Base-by-base conservation (phyloP, 2,329 filamentous ascomycete genomes). In the Xylariaceae sp. region DNA sequence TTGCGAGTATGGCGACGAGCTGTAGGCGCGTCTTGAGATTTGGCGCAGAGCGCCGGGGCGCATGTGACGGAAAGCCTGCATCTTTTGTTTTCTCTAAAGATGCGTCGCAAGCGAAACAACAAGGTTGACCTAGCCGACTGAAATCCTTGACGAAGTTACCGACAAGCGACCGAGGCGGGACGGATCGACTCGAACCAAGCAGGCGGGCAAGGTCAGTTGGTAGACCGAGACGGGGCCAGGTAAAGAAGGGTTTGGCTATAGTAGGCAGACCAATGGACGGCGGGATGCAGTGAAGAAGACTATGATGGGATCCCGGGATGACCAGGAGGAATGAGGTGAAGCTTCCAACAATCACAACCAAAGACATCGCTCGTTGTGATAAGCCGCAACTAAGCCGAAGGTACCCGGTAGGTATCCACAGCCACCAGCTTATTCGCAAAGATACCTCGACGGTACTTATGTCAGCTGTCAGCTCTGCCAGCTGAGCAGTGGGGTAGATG, bases 11-110 rank as follows among this genome's bases (percentile, higher is more conserved):
- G 83, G 83, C 63, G 84, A 75, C 50, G 87, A 86, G 71, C 87
- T 86, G 79, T 95, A 95, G 65, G 79, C 75, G 73, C 90, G 86
- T 72, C 83, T 82, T 70, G 78, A 72, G 60, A 75, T 69, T 67
- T 80, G 86, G 80, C 75, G 84, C 78, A 79, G 82, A 75, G 81
- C 78, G 79, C 85, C 77, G 80, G 85, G 78, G 80, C 80, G 75
- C 68, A 73, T 70, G 71, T 84, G 84, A 81, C 87, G 85, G 75
- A 95, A 77, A 70, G 89, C 87, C 83, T 95, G 90, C 91, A 96
- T 96, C 31, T 31, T 45, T 12, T 45, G 11, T 45, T n/a, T n/a
- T 42, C 4, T 6, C 8, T 58, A 43, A 11, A 26, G 35, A 37
- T 31, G 35, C 19, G 43, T 52, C 35, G 50, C 41, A 47, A 39